A percentile compares a stretch with the other conserved stretches of the same genome.
These are phyloP conservation scores for Penicillium brevicompactum DNA, from an alignment of 2,329 filamentous ascomycete species.

Conservation along the genomic window DNA sequence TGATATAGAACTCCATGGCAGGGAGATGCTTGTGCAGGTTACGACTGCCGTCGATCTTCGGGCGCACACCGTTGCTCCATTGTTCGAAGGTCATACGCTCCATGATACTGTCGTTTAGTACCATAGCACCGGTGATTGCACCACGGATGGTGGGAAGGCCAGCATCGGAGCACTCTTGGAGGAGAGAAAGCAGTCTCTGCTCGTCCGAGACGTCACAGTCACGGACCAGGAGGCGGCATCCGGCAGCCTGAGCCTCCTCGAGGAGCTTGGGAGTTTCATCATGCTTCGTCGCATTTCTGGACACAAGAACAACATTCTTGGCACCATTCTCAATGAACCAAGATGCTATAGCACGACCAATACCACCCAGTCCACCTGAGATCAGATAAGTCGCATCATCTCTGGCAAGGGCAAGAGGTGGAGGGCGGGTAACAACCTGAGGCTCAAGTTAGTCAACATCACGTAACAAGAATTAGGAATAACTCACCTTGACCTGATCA, in stretches of 20 bases:
- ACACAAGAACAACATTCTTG: not conserved
- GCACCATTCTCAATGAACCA: not conserved
- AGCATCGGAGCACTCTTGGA: not conserved
- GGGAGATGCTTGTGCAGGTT: not conserved
- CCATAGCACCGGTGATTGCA: not conserved
- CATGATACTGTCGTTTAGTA: not conserved
- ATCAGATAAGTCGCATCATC: not conserved
- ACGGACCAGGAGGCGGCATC: not conserved
- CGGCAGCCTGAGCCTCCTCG: not conserved
- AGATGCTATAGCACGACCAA: not conserved
- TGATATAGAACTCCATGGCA: slow-evolving; percentile 41
- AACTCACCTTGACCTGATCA: not conserved
- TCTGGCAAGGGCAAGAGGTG: not conserved
- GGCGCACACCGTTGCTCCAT: not conserved
- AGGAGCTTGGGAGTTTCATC: not conserved
- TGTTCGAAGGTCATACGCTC: not conserved
- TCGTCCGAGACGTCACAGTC: not conserved
- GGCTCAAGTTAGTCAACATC: not conserved
- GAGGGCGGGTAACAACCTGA: not conserved
- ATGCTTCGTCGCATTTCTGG: not conserved
- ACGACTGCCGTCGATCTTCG: not conserved
- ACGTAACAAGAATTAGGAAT: no score
- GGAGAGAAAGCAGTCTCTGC: not conserved
- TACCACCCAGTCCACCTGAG: not conserved
- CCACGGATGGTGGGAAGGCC: not conserved